A percentile compares a stretch with the other conserved stretches of the same genome.
phyloP scores from a whole-genome alignment of 495 filamentous ascomycete species.

The Penicillium fimorum region DNA sequence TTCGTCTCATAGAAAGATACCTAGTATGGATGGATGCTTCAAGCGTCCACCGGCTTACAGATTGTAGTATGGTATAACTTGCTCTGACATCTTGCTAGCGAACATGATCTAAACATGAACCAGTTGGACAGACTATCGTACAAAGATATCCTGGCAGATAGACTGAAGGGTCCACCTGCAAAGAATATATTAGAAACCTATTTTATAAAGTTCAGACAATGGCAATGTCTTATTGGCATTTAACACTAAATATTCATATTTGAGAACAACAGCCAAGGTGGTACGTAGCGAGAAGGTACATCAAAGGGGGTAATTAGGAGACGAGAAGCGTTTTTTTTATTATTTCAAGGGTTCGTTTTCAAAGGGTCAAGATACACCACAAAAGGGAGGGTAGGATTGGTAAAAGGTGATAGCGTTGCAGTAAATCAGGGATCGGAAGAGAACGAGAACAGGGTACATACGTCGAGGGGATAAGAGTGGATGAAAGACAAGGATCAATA shows the following conservation, averaged over 20 bases:
- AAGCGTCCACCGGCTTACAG: background rate
- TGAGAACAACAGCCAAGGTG: background rate
- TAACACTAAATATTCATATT: background rate
- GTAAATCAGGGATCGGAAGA: slow-evolving; percentile 1
- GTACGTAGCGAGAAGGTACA: background rate
- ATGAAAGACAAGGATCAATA: slow-evolving; percentile 15
- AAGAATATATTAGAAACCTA: background rate
- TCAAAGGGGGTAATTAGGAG: slow-evolving; percentile 2
- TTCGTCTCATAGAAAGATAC: background rate
- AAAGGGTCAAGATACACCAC: slow-evolving; percentile 8
- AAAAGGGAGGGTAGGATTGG: background rate
- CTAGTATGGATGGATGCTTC: background rate
- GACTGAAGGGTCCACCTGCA: background rate
- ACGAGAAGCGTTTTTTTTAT: slow-evolving; percentile 10
- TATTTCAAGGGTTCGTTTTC: slow-evolving; percentile 9
- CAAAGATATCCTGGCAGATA: background rate
- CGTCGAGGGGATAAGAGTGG: slow-evolving; percentile 16
- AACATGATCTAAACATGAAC: background rate
- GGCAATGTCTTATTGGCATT: background rate
- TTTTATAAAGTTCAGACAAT: background rate
- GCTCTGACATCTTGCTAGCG: background rate
- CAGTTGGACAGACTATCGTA: background rate
- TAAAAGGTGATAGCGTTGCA: slow-evolving; percentile 2
- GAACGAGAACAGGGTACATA: slow-evolving; percentile 4
- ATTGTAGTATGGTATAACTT: background rate